Conservation (phyloP, 2,329 filamentous ascomycete species). For the Penicillium crustosum region DNA sequence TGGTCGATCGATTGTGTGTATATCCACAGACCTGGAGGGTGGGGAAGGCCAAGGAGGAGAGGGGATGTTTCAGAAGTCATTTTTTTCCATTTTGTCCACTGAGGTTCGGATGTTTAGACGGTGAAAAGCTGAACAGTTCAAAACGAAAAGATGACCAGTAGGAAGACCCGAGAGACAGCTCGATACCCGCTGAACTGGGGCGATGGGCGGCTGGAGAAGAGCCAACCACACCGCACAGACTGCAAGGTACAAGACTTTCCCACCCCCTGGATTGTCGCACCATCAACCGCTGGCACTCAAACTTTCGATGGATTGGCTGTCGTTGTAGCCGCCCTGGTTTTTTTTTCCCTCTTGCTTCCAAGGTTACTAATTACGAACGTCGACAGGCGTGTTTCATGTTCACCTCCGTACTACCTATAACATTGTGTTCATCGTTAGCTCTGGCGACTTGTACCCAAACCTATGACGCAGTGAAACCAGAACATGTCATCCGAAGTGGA, state of each 20-base stretch:
- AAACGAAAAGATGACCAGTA: constrained; percentile 14
- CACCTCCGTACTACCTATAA: neutral
- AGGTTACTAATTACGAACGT: constrained; percentile 14
- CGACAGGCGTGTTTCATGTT: neutral
- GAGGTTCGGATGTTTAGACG: neutral
- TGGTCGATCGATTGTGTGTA: neutral
- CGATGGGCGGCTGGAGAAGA: constrained; percentile 17
- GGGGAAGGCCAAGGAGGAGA: constrained; percentile 12
- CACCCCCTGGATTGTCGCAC: constrained; percentile 22
- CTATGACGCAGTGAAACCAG: constrained; percentile 13
- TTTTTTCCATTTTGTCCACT: neutral
- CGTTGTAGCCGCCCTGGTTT: constrained; percentile 3
- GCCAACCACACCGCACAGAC: constrained; percentile 20
- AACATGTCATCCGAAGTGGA: neutral
- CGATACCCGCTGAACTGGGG: constrained; percentile 17
- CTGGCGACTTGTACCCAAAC: constrained; percentile 13
- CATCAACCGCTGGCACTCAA: constrained; percentile 14
- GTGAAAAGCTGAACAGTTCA: neutral
- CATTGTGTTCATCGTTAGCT: neutral
- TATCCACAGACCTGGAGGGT: constrained; percentile 2
- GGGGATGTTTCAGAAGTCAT: constrained; percentile 21
- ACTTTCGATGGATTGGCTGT: constrained; percentile 17
- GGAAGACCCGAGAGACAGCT: constrained; percentile 8
- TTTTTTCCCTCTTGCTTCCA: constrained; percentile 9
- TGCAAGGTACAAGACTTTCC: constrained; percentile 14